Percentiles rank a stretch among this genome's conserved stretches.
phyloP scores from a whole-genome alignment of 2,329 filamentous ascomycete genomes.

The Trichoderma pleuroti region DNA sequence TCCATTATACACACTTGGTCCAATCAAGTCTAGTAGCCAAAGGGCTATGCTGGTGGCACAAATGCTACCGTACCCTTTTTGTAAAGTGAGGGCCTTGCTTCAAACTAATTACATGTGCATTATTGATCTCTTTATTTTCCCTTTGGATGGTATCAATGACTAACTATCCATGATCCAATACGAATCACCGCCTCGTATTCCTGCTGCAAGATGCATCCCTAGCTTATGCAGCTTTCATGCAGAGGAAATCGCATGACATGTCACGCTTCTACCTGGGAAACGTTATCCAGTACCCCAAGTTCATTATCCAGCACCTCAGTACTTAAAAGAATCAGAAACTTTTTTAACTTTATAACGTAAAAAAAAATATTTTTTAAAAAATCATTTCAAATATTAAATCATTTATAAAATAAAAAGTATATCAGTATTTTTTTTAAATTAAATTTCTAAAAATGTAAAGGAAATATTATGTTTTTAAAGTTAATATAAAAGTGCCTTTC shows the following conservation, averaged over 20 bases:
- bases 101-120: not conserved
- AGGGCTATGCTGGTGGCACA: not conserved
- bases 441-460: too few species aligned
- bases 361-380: too few species aligned
- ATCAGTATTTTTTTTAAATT: too few species aligned
- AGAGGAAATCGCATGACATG: not conserved
- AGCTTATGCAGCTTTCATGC: not conserved
- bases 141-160: not conserved
- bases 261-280: not conserved
- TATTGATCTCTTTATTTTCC: too few species aligned
- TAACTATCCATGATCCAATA: not conserved
- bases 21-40: not conserved
- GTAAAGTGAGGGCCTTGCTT: not conserved
- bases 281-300: too few species aligned
- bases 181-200: not conserved
- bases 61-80: constrained; percentile 5
- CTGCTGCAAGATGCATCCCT: not conserved
- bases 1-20: not conserved
- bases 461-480: too few species aligned
- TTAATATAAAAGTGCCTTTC: too few species aligned
- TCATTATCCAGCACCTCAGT: too few species aligned
- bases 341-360: too few species aligned
- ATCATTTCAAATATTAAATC: too few species aligned
- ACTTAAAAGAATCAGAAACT: too few species aligned
- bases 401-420: too few species aligned